Conservation (phyloP, 129 eudicot genomes). For the Tanacetum coccineum region DNA sequence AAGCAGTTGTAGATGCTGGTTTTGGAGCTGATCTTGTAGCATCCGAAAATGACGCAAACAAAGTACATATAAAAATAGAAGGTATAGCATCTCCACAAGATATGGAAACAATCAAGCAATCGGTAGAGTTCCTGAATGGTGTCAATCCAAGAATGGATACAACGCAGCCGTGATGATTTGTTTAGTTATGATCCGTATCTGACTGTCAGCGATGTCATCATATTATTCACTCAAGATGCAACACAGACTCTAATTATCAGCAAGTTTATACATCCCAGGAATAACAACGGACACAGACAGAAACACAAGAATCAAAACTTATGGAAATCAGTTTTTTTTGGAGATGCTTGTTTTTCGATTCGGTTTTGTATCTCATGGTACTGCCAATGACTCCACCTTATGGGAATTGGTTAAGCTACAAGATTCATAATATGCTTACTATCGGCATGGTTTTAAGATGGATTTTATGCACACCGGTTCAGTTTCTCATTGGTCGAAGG, state of each 20-base stretch:
- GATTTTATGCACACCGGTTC: slow-evolving; percentile 86
- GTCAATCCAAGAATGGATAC: slow-evolving; percentile 58
- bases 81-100: slow-evolving; percentile 58
- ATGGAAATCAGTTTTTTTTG: slow-evolving; percentile 65
- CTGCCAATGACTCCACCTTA: slow-evolving; percentile 85
- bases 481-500: slow-evolving; percentile 89
- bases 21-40: slow-evolving; percentile 85
- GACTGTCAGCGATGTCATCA: slow-evolving; percentile 79
- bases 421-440: slow-evolving; percentile 79
- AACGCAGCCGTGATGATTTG: slow-evolving; percentile 43
- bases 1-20: slow-evolving; percentile 89
- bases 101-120: slow-evolving; percentile 34
- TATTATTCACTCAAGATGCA: slow-evolving; percentile 55
- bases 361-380: slow-evolving; percentile 84
- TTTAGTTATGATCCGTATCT: slow-evolving; percentile 65
- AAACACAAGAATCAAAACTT: slow-evolving; percentile 57
- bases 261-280: slow-evolving; percentile 64
- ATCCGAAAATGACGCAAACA: slow-evolving; percentile 65
- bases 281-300: slow-evolving; percentile 55
- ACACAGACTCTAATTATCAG: slow-evolving; percentile 44
- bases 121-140: slow-evolving; percentile 59
- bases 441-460: slow-evolving; percentile 77
- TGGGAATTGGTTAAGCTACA: slow-evolving; percentile 88
- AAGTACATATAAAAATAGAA: slow-evolving; percentile 67
- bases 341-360: slow-evolving; percentile 79